Conservation (phyloP, 2,329 filamentous ascomycete genomes). For the Pyrenochaeta sp. region DNA sequence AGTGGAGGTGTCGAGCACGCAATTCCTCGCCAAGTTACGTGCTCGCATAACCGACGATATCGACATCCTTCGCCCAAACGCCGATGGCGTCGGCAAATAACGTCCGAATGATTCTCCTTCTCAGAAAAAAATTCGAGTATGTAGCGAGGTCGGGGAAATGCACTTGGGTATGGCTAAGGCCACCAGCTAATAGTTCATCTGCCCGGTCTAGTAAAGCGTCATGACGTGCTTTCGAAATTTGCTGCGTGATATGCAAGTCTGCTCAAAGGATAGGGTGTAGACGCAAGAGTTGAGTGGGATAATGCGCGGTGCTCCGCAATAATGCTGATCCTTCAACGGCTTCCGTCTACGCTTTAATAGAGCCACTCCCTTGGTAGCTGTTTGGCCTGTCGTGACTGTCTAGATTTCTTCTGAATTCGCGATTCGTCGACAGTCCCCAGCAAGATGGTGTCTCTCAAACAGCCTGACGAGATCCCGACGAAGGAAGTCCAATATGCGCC, state of each 20-base stretch:
- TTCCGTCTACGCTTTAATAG: background rate
- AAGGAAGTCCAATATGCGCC: slow-evolving; percentile 13
- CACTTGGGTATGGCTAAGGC: background rate
- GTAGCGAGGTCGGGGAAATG: slow-evolving; percentile 4
- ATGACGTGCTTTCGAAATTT: slow-evolving; percentile 15
- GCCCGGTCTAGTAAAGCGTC: background rate
- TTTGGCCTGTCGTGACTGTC: background rate
- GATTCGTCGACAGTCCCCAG: background rate
- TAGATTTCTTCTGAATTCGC: background rate
- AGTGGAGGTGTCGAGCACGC: slow-evolving; percentile 32
- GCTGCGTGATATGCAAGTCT: background rate
- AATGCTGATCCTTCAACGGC: background rate
- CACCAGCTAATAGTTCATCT: background rate
- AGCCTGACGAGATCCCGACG: slow-evolving; percentile 8
- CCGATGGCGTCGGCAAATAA: slow-evolving; percentile 1
- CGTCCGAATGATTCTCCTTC: slow-evolving; percentile 4
- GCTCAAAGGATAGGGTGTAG: background rate
- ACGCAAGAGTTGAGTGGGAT: background rate
- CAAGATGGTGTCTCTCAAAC: slow-evolving; percentile 13
- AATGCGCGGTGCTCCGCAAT: background rate
- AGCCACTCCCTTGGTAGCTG: background rate
- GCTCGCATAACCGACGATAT: slow-evolving; percentile 12
- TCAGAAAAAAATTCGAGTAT: background rate
- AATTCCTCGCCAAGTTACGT: slow-evolving; percentile 35
- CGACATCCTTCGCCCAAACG: slow-evolving; percentile 1